A percentile compares a stretch with the other conserved stretches of the same genome.
Evolutionary conservation across 2,329 filamentous ascomycete genomes (phyloP).

Genomic region (Lasiodiplodia theobromae): DNA sequence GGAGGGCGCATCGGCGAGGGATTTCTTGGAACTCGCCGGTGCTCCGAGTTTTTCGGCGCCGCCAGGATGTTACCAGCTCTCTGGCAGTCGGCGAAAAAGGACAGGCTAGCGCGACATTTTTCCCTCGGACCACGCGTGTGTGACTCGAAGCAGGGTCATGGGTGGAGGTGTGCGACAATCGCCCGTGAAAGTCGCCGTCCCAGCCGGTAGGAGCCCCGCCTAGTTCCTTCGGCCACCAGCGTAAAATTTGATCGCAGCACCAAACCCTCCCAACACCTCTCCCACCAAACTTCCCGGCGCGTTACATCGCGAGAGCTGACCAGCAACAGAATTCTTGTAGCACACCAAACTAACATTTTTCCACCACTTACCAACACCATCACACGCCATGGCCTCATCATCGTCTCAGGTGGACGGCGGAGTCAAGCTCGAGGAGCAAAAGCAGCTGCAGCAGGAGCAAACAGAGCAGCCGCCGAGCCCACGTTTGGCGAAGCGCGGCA

Average conservation of each 20-base stretch:
- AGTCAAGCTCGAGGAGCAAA: slow-evolving; percentile 26
- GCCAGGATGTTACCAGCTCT: background rate
- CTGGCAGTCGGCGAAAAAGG: background rate
- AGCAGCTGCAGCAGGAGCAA: slow-evolving; percentile 13
- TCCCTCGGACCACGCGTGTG: background rate
- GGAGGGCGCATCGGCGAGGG: background rate
- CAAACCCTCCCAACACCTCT: background rate
- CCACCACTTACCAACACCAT: background rate
- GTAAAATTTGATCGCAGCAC: slow-evolving; percentile 1
- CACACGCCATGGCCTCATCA: slow-evolving; percentile 23
- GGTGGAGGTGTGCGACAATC: background rate
- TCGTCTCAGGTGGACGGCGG: slow-evolving; percentile 28
- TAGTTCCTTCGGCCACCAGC: background rate
- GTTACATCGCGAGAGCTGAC: slow-evolving; percentile 6
- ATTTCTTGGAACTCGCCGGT: background rate
- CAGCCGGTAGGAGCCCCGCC: background rate
- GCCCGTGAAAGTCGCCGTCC: slow-evolving; percentile 19
- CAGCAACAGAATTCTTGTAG: slow-evolving; percentile 1
- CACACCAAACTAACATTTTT: background rate
- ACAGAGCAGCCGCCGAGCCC: background rate
- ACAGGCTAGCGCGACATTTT: background rate
- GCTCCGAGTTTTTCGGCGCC: slow-evolving; percentile 1
- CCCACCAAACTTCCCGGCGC: background rate
- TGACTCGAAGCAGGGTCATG: background rate
- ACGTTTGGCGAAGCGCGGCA: slow-evolving; percentile 27